A percentile compares a stretch with the other conserved stretches of the same genome.
These are phyloP conservation scores for Salix viminalis DNA, from an alignment of 345 rosid species.

Conservation along the genomic window DNA sequence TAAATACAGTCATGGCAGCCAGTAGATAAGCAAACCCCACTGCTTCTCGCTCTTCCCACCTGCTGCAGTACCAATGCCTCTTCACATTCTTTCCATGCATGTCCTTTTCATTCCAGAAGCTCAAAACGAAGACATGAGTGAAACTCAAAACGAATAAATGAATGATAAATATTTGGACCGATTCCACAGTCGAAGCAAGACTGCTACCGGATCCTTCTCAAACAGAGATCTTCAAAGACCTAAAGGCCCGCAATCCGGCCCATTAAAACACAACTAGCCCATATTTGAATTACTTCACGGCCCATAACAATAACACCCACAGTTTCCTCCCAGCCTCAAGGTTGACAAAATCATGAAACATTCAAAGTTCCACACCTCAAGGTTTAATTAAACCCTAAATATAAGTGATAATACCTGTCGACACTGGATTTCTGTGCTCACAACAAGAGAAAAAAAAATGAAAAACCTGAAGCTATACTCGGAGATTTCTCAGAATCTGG, in stretches of 20 bases:
- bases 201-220: not conserved
- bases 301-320: not conserved
- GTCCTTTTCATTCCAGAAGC: not conserved
- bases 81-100: not conserved
- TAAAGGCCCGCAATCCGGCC: not conserved
- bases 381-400: not conserved
- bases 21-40: constrained; percentile 25
- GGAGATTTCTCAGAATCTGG: constrained; percentile 51
- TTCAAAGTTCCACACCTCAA: no score
- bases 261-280: not conserved
- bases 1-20: constrained; percentile 3
- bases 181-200: not conserved
- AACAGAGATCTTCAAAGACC: not conserved
- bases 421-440: not conserved
- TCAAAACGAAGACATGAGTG: no score
- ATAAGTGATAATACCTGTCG: no score
- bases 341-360: no score
- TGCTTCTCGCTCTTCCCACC: constrained; percentile 33
- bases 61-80: not conserved
- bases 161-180: not conserved
- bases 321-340: no score
- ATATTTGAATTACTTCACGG: not conserved
- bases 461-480: constrained; percentile 70
- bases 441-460: constrained; percentile 29
- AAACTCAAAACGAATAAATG: no score